Evolutionary conservation across 2,329 filamentous ascomycete species (phyloP), one percentile per base, ranked within the genome.

Genomic region (Neophaeococcomyces aloes): DNA sequence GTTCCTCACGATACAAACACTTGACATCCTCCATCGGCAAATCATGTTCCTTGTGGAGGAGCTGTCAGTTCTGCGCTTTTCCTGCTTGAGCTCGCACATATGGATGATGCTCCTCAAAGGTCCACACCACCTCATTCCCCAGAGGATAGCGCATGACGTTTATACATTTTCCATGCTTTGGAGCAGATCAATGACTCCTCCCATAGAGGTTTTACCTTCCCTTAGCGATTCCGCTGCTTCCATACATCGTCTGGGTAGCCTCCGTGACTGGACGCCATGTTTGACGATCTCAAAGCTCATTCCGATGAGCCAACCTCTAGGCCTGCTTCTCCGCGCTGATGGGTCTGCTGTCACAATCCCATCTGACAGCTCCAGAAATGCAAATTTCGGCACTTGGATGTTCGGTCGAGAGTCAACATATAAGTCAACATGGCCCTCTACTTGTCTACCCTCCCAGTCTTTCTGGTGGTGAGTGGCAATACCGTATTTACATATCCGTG

Each of bases 281-380:
- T 30, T 30, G 37, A 39, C 25, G 37, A 39, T 39, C 21, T 14
- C 18, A 27, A 29, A 23, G 18, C n/a, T 30, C 3, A 10, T 38
- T 38, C 18, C 37, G 27, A 17, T 4, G 25, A 7, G 25, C 19
- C 13, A 40, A 11, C 15, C 4, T 7, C 4, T 29, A 30, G n/a
- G 21, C 31, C 37, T 29, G 18, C 19, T 41, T 41, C 38, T 41
- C 38, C 38, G 18, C 38, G 38, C 14, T n/a, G 6, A 32, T 23
- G 7, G 29, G 23, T n/a, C 17, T 19, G 18, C 38, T 41, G 38
- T 40, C 37, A 40, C 14, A 13, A 17, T 36, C 15, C 29, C 6
- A 14, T 29, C 31, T 40, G 38, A 41, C 38, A 41, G 29, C 38
- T 33, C 29, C 29, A 41, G 30, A 33, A 40, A 41, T 41, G 38